Conservation (phyloP, 176 grass and related monocot species). For the Chloris gayana region DNA sequence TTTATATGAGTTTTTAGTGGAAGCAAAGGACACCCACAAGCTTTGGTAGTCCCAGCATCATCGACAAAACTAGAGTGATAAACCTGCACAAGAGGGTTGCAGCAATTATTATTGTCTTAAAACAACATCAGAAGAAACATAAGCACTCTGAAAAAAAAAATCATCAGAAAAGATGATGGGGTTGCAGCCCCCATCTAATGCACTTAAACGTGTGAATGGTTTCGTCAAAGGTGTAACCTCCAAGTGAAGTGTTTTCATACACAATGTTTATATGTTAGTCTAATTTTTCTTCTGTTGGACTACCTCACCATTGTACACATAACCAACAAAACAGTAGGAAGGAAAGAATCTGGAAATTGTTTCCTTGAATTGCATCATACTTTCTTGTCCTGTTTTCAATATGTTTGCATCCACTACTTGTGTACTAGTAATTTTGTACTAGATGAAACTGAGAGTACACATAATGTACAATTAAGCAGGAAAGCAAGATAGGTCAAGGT, state of each 20-base stretch:
- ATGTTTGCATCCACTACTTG: background rate
- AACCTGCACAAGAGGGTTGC: constrained; percentile 51
- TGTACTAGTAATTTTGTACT: background rate
- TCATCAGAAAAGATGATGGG: background rate
- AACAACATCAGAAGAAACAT: background rate
- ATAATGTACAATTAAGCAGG: background rate
- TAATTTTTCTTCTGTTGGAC: background rate
- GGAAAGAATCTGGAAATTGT: too few species aligned
- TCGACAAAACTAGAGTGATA: constrained; percentile 94
- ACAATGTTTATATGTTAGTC: background rate
- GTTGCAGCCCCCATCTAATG: too few species aligned
- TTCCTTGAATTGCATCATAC: background rate
- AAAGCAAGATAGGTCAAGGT: background rate
- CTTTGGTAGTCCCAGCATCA: constrained; percentile 61
- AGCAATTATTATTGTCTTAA: background rate
- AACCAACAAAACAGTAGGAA: constrained; percentile 9
- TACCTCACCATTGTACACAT: background rate
- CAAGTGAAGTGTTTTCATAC: background rate
- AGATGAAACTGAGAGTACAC: background rate
- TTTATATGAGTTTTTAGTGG: constrained; percentile 93
- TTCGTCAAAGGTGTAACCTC: background rate
- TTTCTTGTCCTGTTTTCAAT: background rate
- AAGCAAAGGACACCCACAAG: constrained; percentile 91
- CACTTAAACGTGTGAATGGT: too few species aligned
- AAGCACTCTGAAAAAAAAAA: background rate